Evolutionary conservation across 345 rosid genomes (phyloP).

Genomic region (Noccaea bulbosa): DNA sequence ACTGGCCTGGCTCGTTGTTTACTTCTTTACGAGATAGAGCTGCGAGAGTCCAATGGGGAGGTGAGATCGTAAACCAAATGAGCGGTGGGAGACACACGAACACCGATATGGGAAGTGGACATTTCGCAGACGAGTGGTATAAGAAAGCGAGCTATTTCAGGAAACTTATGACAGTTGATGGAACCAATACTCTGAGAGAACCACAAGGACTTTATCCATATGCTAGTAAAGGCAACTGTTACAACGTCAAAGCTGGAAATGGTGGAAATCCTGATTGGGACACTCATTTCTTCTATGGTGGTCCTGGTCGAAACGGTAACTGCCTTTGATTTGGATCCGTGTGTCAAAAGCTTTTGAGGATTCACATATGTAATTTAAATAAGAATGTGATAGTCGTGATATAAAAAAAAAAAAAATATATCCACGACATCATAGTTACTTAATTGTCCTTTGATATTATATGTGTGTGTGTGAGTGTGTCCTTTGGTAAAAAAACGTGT

Average conservation of each 20-base stretch:
- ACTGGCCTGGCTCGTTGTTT: slow-evolving; percentile 64
- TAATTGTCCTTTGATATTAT: too few species aligned
- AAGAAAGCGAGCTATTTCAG: slow-evolving; percentile 60
- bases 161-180: slow-evolving; percentile 60
- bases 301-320: slow-evolving; percentile 59
- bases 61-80: slow-evolving; percentile 56
- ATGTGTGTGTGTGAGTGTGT: too few species aligned
- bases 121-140: slow-evolving; percentile 60
- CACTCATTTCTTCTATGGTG: slow-evolving; percentile 60
- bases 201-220: slow-evolving; percentile 48
- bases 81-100: slow-evolving; percentile 55
- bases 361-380: slow-evolving; percentile 24
- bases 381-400: not conserved
- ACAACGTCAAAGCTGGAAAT: slow-evolving; percentile 51
- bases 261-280: slow-evolving; percentile 49
- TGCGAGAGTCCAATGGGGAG: slow-evolving; percentile 68
- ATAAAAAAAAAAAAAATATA: too few species aligned
- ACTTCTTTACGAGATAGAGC: slow-evolving; percentile 58
- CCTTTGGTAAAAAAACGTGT: too few species aligned
- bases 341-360: slow-evolving; percentile 14
- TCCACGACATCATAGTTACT: too few species aligned
- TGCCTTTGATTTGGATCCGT: slow-evolving; percentile 47
- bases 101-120: slow-evolving; percentile 76
- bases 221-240: slow-evolving; percentile 56
- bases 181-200: slow-evolving; percentile 54